Conservation (phyloP, 1,284 basidiomycete species). For the Sporisorium iseilematis-ciliati region DNA sequence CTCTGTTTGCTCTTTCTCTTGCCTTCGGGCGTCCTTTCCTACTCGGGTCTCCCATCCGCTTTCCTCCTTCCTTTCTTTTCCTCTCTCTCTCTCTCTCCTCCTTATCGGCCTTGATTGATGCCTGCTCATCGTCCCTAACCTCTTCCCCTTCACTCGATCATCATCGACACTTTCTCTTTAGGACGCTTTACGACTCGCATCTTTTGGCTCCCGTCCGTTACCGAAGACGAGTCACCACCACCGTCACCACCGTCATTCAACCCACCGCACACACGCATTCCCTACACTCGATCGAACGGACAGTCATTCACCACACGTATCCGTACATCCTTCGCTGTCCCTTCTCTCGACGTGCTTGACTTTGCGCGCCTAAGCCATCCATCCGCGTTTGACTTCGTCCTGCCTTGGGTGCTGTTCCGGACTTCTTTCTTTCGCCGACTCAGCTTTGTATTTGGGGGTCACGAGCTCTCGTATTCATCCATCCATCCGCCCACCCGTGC, state of each 20-base stretch:
- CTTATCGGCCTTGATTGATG: constrained; percentile 2
- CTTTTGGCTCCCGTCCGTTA: not conserved
- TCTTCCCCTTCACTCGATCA: constrained; percentile 7
- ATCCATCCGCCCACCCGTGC: constrained; percentile 4
- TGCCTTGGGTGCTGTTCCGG: not conserved
- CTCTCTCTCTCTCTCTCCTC: not conserved
- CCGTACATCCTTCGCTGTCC: too few species aligned
- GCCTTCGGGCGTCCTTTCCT: not conserved
- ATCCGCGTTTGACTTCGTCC: not conserved
- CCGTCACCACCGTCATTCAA: constrained; percentile 3
- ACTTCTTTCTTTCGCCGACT: not conserved
- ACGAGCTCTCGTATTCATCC: constrained; percentile 5
- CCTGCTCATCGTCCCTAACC: constrained; percentile 24
- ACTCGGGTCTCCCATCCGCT: constrained; percentile 5
- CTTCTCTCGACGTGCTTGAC: too few species aligned
- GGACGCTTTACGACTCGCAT: not conserved
- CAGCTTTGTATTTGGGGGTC: constrained; percentile 26
- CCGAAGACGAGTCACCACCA: not conserved
- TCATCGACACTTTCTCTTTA: not conserved
- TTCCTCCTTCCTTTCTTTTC: not conserved
- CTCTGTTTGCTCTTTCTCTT: not conserved
- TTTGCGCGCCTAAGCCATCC: too few species aligned
- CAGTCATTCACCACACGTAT: not conserved
- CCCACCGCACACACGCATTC: constrained; percentile 2
- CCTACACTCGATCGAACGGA: not conserved